Percentiles rank a stretch among this genome's conserved stretches.
Conservation (phyloP, 768 basidiomycete species). For the Sarcomyxa edulis region DNA sequence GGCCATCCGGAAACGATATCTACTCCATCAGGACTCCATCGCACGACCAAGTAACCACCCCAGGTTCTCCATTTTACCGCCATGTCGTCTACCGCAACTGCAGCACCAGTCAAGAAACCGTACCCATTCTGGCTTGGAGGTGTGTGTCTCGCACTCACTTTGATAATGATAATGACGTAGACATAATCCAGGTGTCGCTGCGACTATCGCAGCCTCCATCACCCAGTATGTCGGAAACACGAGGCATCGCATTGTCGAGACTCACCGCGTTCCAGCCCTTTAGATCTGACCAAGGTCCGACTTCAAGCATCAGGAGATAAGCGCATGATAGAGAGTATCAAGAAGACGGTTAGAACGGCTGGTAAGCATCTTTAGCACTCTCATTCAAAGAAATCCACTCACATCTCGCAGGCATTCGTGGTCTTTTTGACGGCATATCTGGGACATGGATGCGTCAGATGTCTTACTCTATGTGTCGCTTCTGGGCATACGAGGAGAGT, state of each 20-base stretch:
- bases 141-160: constrained; percentile 17
- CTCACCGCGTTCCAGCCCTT: constrained; percentile 41
- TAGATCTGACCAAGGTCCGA: constrained; percentile 89
- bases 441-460: constrained; percentile 91
- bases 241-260: background rate
- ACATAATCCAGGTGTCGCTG: constrained; percentile 55
- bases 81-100: too few species aligned
- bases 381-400: constrained; percentile 14
- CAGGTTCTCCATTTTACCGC: too few species aligned
- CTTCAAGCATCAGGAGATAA: constrained; percentile 91
- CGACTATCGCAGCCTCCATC: constrained; percentile 84
- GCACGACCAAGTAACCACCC: too few species aligned
- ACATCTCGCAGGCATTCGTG: constrained; percentile 50
- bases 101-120: constrained; percentile 49
- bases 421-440: constrained; percentile 81
- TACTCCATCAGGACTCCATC: too few species aligned
- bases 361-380: constrained; percentile 34
- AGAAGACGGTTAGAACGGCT: constrained; percentile 77
- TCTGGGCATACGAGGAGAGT: constrained; percentile 90
- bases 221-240: constrained; percentile 59
- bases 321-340: constrained; percentile 78
- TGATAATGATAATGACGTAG: background rate
- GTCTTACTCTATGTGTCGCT: constrained; percentile 89
- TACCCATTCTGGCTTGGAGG: constrained; percentile 89
- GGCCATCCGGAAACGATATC: too few species aligned